Percentiles rank a stretch among this genome's conserved stretches.
Conservation (phyloP, 306 rosid genomes). For the Alnus rubra region DNA sequence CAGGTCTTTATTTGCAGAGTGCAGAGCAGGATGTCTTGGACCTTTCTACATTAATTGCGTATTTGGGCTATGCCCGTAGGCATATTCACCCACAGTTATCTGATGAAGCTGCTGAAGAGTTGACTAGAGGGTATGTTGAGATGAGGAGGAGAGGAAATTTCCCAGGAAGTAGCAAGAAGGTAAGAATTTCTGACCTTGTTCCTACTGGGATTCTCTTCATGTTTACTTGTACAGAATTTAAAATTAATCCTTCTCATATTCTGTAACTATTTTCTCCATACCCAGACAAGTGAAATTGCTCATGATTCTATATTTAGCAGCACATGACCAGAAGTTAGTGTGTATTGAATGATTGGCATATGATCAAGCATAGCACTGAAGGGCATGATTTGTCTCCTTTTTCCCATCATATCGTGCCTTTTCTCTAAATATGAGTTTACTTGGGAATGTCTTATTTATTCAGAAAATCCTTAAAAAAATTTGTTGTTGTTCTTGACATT, state of each 20-base stretch:
- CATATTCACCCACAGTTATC: slow-evolving; percentile 79
- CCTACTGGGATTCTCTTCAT: slow-evolving; percentile 7
- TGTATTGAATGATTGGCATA: neutral
- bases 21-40: slow-evolving; percentile 76
- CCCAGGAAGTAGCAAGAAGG: slow-evolving; percentile 97
- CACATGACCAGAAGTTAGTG: neutral
- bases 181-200: slow-evolving; percentile 18
- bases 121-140: slow-evolving; percentile 86
- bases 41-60: slow-evolving; percentile 70
- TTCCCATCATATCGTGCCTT: neutral
- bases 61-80: slow-evolving; percentile 87
- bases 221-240: neutral
- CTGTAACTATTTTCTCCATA: neutral
- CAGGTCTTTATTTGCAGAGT: slow-evolving; percentile 53
- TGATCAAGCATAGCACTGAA: slow-evolving; percentile 4
- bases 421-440: neutral
- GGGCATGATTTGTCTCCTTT: neutral
- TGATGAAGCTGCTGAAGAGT: slow-evolving; percentile 96
- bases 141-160: slow-evolving; percentile 88
- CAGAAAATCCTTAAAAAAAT: neutral
- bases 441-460: neutral
- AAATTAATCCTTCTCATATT: neutral
- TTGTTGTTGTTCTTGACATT: neutral
- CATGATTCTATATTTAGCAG: neutral
- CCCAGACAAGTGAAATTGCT: neutral